These are phyloP conservation scores for Mortierella antarctica DNA, from an alignment of 192 early-diverging fungal species.

Conservation along the genomic window DNA sequence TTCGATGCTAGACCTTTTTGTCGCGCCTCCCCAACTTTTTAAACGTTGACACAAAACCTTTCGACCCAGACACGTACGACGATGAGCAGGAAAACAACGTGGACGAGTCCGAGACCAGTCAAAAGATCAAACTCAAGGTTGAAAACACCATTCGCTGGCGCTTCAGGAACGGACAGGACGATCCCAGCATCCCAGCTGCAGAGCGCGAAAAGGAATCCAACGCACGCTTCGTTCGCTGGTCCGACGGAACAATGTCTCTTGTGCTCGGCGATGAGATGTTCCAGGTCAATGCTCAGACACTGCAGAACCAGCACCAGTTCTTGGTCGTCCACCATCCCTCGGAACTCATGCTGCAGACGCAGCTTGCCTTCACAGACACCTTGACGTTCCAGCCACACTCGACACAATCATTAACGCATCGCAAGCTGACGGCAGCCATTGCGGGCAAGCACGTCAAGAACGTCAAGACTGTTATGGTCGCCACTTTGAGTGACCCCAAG, in stretches of 20 bases:
- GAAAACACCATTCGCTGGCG: slow-evolving; percentile 88
- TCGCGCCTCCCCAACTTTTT: slow-evolving; percentile 76
- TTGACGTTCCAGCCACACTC: slow-evolving; percentile 76
- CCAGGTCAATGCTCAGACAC: slow-evolving; percentile 67
- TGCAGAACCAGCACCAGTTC: slow-evolving; percentile 68
- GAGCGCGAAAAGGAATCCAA: slow-evolving; percentile 74
- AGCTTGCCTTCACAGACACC: slow-evolving; percentile 66
- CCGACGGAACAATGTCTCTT: slow-evolving; percentile 77
- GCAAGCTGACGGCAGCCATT: slow-evolving; percentile 72
- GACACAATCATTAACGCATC: slow-evolving; percentile 68
- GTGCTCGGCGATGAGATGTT: slow-evolving; percentile 80
- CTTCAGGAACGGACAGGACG: slow-evolving; percentile 54
- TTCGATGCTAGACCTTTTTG: slow-evolving; percentile 41
- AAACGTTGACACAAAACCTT: slow-evolving; percentile 71
- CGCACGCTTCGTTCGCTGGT: slow-evolving; percentile 82
- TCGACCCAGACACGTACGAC: slow-evolving; percentile 66
- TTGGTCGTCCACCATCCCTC: slow-evolving; percentile 65
- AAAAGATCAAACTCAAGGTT: slow-evolving; percentile 58
- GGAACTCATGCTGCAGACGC: slow-evolving; percentile 73
- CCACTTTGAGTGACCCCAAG: slow-evolving; percentile 77
- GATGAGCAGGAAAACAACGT: slow-evolving; percentile 57
- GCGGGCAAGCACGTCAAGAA: slow-evolving; percentile 75
- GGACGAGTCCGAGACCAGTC: slow-evolving; percentile 46
- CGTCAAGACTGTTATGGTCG: slow-evolving; percentile 70
- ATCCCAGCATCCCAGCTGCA: slow-evolving; percentile 33